A percentile compares a stretch with the other conserved stretches of the same genome.
These are phyloP conservation scores for Nicotiana sylvestris DNA, from an alignment of 257 asterid genomes.

Conservation along the genomic window DNA sequence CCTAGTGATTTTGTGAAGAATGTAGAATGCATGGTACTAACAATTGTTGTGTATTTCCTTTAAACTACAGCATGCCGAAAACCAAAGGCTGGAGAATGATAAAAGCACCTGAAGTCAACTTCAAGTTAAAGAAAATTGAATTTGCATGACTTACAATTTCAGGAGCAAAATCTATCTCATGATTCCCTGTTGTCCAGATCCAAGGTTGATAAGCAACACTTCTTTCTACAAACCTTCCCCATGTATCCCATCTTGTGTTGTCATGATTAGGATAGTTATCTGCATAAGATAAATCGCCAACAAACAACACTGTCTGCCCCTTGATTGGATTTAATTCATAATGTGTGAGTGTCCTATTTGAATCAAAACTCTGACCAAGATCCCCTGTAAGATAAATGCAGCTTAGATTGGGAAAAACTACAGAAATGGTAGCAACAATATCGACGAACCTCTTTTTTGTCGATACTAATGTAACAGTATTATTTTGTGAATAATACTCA, in stretches of 20 bases:
- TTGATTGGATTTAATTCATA: slow-evolving; percentile 15
- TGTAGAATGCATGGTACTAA: no score
- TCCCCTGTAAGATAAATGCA: slow-evolving; percentile 6
- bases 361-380: slow-evolving; percentile 17
- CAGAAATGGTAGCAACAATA: no score
- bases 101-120: not conserved
- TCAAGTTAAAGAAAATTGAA: not conserved
- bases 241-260: slow-evolving; percentile 16
- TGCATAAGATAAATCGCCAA: slow-evolving; percentile 16
- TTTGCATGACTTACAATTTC: slow-evolving; percentile 11
- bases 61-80: no score
- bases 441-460: no score
- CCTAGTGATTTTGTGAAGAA: no score
- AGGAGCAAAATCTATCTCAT: slow-evolving; percentile 17
- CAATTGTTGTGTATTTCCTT: no score
- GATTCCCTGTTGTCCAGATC: slow-evolving; percentile 20
- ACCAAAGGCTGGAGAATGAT: not conserved
- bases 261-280: slow-evolving; percentile 13
- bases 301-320: slow-evolving; percentile 12
- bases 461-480: no score
- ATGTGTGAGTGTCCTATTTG: slow-evolving; percentile 16
- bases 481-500: no score
- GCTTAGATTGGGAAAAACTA: not conserved
- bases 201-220: slow-evolving; percentile 17
- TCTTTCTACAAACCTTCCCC: slow-evolving; percentile 17